Base-by-base conservation (phyloP, 2,329 filamentous ascomycete species). In the Phialophora chinensis region DNA sequence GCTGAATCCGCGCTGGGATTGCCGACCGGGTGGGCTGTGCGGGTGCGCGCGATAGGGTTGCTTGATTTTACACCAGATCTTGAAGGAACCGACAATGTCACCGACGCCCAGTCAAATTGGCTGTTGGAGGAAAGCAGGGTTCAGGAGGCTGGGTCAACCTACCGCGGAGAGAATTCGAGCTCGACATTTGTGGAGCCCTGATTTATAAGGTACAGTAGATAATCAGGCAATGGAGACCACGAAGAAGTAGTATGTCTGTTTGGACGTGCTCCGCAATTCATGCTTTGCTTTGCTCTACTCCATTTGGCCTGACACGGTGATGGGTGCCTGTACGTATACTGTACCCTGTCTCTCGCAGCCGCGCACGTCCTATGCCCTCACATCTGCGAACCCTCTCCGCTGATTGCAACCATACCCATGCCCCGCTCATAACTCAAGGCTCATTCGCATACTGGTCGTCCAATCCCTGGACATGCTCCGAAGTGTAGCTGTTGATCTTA, bases 381-480 rank as follows among this genome's bases (percentile, higher is more conserved):
- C 2, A 2, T 35, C 33, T 12, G 11, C 4, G 8, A 35, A 35
- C 33, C 33, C 3, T 35, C 33, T 35, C 10, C 33, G 33, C 33
- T 12, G 33, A 11, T 10, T 35, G 1, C 35, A 42, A 4, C 7
- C 20, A 49, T 49, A 20, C 12, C 7, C 3, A 10, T n/a, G 14
- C 1, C 4, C 44, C 17, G n/a, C 59, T 31, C 29, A n/a, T 33
- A 17, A n/a, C 11, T 66, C 57, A 58, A 44, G 64, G 33, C 11
- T 58, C 53, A 20, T 12, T 55, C 25, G 31, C 49, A 23, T 33
- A 53, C 53, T 54, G 17, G 20, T 63, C 56, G 33, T 66, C 65
- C 7, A 66, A 35, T 4, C 63, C 63, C 5, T 47, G 60, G 20
- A 54, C 57, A 31, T 66, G 49, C 56, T 66, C 65, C 25, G 65